Base-by-base conservation (phyloP, 2,329 filamentous ascomycete genomes). In the Cadophora malorum region DNA sequence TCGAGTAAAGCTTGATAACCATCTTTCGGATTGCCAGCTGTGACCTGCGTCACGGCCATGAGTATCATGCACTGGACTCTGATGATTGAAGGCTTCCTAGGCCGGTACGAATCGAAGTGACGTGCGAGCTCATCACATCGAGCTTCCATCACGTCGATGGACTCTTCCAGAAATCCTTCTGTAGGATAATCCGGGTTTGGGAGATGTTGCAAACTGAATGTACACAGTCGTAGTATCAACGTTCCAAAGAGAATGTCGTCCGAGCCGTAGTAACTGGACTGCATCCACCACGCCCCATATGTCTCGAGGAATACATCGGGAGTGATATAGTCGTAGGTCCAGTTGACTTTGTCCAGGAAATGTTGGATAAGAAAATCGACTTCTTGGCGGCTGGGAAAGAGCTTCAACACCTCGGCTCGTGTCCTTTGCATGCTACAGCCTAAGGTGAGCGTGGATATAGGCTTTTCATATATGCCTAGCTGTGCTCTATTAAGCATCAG, bases 191-290 rank as follows among this genome's bases (percentile, higher is more conserved):
- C 62, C 35, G 49, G 31, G 23, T 47, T 41, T 19, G 50, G 50
- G 38, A 64, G 62, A 47, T 64, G 50, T 25, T 64, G 62, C 56
- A 56, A n/a, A 33, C 62, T 56, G 62, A 45, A 49, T 49, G 38
- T 21, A 56, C 62, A 47, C 21, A 45, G 50, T 55, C 62, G n/a
- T 9, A 59, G 33, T 41, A 59, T 41, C n/a, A 59, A 28, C 14
- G 33, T 59, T 16, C 56, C 35, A 35, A 59, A 59, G 35, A 59
- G 56, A 12, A 59, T 59, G 19, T 59, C 56, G 2, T 59, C 33
- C 19, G 56, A 7, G 10, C 56, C 56, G 21, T 41, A 21, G 21
- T 25, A 59, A 12, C 33, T 41, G 35, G 33, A 25, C 21, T 41
- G 56, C 19, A 35, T 38, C 56, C 56, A 59, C 56, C 56, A 59